Evolutionary conservation across 768 basidiomycete genomes (phyloP).

Genomic region (Phylloporus sp.): DNA sequence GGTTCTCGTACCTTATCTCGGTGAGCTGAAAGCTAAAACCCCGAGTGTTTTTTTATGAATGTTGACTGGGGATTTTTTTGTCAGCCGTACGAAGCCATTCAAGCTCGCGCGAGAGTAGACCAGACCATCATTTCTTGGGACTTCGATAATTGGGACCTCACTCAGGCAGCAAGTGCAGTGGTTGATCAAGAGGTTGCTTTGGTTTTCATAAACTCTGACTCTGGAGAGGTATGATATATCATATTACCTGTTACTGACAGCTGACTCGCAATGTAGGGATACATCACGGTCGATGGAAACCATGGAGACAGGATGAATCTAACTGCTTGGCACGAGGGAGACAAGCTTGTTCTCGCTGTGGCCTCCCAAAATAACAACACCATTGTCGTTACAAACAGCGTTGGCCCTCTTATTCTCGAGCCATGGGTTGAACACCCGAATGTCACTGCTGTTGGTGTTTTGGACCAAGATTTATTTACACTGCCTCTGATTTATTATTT

Average conservation of each 20-base stretch:
- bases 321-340: conserved; percentile 36
- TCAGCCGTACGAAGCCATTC: conserved; percentile 79
- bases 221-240: conserved; percentile 56
- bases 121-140: conserved; percentile 64
- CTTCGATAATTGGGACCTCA: conserved; percentile 65
- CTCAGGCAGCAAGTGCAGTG: conserved; percentile 44
- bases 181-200: conserved; percentile 58
- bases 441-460: conserved; percentile 54
- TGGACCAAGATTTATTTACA: conserved; percentile 16
- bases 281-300: conserved; percentile 58
- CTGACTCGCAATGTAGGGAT: conserved; percentile 32
- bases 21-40: conserved; percentile 35
- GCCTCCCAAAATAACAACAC: conserved; percentile 73
- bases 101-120: conserved; percentile 63
- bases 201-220: conserved; percentile 80
- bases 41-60: background rate
- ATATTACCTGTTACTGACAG: background rate
- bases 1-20: conserved; percentile 76
- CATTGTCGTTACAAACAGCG: conserved; percentile 75
- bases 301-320: conserved; percentile 37
- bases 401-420: conserved; percentile 68
- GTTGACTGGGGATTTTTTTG: background rate
- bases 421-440: conserved; percentile 76
- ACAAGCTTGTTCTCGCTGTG: conserved; percentile 46
- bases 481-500: conserved; percentile 14